These are phyloP conservation scores for Tuber brumale DNA, from an alignment of 495 filamentous ascomycete species.

Conservation along the genomic window DNA sequence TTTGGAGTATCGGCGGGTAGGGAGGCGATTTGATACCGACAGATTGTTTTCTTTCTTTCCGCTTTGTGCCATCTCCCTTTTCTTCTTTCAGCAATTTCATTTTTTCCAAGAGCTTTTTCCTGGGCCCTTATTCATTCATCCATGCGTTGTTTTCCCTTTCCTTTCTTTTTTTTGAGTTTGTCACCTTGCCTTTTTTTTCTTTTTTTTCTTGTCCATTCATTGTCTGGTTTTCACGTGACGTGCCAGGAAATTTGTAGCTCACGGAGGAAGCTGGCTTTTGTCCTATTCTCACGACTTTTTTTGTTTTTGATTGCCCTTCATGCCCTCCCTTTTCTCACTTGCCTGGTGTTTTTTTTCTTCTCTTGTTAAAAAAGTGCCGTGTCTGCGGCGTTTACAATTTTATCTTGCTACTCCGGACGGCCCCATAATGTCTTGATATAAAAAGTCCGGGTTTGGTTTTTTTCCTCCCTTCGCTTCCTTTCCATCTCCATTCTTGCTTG, in stretches of 20 bases:
- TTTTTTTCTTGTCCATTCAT: slow-evolving; percentile 17
- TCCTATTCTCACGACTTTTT: slow-evolving; percentile 10
- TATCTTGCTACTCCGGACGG: neutral
- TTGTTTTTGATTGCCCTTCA: neutral
- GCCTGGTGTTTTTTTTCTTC: slow-evolving; percentile 1
- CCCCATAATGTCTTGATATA: slow-evolving; percentile 4
- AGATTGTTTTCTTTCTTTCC: slow-evolving; percentile 15
- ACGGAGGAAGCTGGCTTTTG: slow-evolving; percentile 3
- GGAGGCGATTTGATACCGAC: slow-evolving; percentile 3
- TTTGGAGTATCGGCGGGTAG: neutral
- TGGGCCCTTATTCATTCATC: slow-evolving; percentile 4
- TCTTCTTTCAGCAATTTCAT: slow-evolving; percentile 6
- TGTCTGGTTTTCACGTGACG: slow-evolving; percentile 1
- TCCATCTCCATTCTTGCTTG: neutral
- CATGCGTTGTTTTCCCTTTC: neutral
- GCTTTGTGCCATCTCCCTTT: slow-evolving; percentile 18
- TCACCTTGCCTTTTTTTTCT: slow-evolving; percentile 17
- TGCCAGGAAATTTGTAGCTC: neutral
- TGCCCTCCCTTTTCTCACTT: neutral
- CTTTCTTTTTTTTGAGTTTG: slow-evolving; percentile 4
- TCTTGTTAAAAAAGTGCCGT: slow-evolving; percentile 1
- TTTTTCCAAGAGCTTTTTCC: neutral
- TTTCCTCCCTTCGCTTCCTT: neutral
- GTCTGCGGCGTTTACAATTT: neutral
- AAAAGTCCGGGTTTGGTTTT: slow-evolving; percentile 2